Evolutionary conservation across 2,329 filamentous ascomycete genomes (phyloP), one percentile per base, ranked within the genome.

Genomic region (Mollisiaceae sp.): DNA sequence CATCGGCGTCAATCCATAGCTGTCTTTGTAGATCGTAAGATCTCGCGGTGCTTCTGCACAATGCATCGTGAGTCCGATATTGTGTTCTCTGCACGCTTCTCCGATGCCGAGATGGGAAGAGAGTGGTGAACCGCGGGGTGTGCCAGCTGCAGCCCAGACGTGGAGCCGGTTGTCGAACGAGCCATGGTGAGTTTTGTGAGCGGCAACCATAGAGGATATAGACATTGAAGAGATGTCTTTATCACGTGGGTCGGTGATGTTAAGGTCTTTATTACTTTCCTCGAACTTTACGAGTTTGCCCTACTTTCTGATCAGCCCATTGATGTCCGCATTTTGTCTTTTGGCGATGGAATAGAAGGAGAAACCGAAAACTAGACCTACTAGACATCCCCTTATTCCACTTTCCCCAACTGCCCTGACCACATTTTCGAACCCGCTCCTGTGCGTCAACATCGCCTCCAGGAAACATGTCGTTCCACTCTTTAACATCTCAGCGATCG

Each of bases 381-480:
- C 67, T 35, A 70, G 52, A 59, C 68, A 70, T 36, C 39, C 68
- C 5, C 80, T 73, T 54, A 82, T 81, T 0, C 80, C 80, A 59
- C 75, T 79, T 57, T 82, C 79, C 52, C 78, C 77, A 2, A 82
- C 80, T 0, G 80, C 80, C 15, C 71, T 73, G 56, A 77, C 78
- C 1, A 82, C 77, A 6, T 79, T 80, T 57, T 82, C 80, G 62
- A 82, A 82, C 2, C 81, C 80, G 62, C 79, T 81, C 8, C 80
- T 78, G 68, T 82, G 77, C 4, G 80, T 78, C 63, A 81, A 81
- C 82, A 85, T 83, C 47, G 81, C 82, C 70, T 85, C 82, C 5
- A 85, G 73, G 65, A 85, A 85, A 67, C 79, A 82, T 0, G 82
- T 85, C 5, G 82, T 84, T 0, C 82, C 82, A 4, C 77, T 79